Evolutionary conservation across 371 early-diverging fungal species (phyloP).

Genomic region (Mortierella sp.): DNA sequence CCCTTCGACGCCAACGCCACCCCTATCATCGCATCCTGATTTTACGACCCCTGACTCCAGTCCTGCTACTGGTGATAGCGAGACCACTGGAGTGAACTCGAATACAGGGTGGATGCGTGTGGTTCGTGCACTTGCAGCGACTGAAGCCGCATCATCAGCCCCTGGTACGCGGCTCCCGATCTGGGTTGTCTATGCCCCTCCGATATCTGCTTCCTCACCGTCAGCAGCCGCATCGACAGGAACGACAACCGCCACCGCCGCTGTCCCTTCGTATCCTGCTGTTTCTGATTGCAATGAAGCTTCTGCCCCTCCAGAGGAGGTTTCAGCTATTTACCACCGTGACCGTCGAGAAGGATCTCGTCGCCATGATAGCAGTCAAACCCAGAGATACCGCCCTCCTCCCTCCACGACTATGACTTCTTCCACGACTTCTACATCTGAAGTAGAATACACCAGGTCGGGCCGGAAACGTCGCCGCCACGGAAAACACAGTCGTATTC

Average conservation of each 20-base stretch:
- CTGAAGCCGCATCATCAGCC: background rate
- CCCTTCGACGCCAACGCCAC: background rate
- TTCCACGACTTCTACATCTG: too few species aligned
- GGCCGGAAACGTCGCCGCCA: background rate
- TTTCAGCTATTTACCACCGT: background rate
- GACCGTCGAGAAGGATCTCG: too few species aligned
- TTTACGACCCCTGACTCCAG: background rate
- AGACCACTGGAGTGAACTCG: background rate
- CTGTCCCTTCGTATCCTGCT: background rate
- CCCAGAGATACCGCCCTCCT: too few species aligned
- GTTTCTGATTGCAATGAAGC: too few species aligned
- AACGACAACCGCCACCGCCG: background rate
- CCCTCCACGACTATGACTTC: too few species aligned
- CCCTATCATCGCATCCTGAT: background rate
- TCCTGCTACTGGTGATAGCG: background rate
- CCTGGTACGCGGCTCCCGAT: background rate
- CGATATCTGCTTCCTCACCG: background rate
- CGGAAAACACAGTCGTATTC: background rate
- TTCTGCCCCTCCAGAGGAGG: background rate
- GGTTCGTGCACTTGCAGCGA: background rate
- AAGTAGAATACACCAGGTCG: too few species aligned
- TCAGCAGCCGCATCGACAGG: background rate
- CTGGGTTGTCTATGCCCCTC: background rate
- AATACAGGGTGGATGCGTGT: background rate
- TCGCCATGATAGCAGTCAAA: too few species aligned